A percentile compares a stretch with the other conserved stretches of the same genome.
These are phyloP conservation scores for Cadophora sp. DNA, from an alignment of 2,329 filamentous ascomycete genomes.

Conservation along the genomic window DNA sequence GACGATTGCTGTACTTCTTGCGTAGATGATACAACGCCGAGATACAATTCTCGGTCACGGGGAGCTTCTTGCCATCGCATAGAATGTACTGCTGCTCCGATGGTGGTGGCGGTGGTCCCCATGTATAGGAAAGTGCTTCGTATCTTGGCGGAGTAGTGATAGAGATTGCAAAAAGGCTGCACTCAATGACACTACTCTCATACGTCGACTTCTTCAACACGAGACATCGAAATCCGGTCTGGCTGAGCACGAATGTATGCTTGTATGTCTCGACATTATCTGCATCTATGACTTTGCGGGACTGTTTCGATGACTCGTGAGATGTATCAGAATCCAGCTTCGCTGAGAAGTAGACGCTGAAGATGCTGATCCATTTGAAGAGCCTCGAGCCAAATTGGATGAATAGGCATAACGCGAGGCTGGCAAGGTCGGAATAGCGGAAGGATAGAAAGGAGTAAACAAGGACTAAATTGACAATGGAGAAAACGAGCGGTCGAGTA, in stretches of 20 bases:
- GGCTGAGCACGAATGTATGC: not conserved
- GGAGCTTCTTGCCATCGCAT: not conserved
- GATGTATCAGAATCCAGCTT: not conserved
- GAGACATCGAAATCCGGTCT: constrained; percentile 9
- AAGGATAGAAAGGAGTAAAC: not conserved
- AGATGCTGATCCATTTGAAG: not conserved
- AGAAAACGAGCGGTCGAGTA: not conserved
- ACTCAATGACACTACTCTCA: not conserved
- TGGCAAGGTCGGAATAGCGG: not conserved
- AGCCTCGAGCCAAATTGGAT: not conserved
- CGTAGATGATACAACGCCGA: not conserved
- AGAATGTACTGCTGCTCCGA: constrained; percentile 8
- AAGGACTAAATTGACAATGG: not conserved
- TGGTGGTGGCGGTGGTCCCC: not conserved
- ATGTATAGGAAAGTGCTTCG: constrained; percentile 11
- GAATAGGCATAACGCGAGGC: not conserved
- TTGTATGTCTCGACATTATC: not conserved
- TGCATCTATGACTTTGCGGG: not conserved
- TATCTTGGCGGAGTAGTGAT: not conserved
- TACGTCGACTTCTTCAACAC: not conserved
- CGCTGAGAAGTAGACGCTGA: not conserved
- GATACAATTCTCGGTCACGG: constrained; percentile 9
- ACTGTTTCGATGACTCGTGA: not conserved
- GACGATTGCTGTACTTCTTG: not conserved
- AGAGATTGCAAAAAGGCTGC: not conserved